These are phyloP conservation scores for Xylariomycetidae sp. DNA, from an alignment of 2,329 filamentous ascomycete genomes.

Conservation along the genomic window DNA sequence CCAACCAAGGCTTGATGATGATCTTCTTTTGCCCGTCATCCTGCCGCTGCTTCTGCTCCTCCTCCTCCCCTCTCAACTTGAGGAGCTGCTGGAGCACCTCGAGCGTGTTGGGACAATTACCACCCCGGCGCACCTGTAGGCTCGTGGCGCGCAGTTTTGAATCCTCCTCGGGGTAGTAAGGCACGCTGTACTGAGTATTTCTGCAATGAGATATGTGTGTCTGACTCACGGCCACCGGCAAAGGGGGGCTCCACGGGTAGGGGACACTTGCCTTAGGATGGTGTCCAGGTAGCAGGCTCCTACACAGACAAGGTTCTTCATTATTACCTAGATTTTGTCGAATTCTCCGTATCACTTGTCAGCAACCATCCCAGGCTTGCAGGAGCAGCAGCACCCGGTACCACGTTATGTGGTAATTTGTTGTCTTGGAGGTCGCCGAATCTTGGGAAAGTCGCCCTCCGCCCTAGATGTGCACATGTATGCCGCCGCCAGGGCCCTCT, in stretches of 20 bases:
- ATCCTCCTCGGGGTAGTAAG: conserved; percentile 65
- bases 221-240: conserved; percentile 11
- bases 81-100: conserved; percentile 65
- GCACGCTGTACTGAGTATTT: conserved; percentile 50
- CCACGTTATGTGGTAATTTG: too few relatives aligned
- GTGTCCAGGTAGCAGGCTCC: conserved; percentile 70
- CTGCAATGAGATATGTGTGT: too few relatives aligned
- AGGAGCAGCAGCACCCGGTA: too few relatives aligned
- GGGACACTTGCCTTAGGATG: conserved; percentile 53
- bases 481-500: too few relatives aligned
- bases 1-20: conserved; percentile 35
- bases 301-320: conserved; percentile 57
- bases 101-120: conserved; percentile 68
- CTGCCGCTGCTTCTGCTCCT: conserved; percentile 3
- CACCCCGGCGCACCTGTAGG: conserved; percentile 58
- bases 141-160: conserved; percentile 64
- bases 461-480: too few relatives aligned
- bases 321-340: too few relatives aligned
- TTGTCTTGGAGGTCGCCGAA: too few relatives aligned
- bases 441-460: too few relatives aligned
- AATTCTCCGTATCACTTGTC: too few relatives aligned
- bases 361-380: too few relatives aligned
- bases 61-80: too few relatives aligned
- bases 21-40: conserved; percentile 1
- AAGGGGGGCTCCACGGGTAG: conserved; percentile 10